Evolutionary conservation across 768 basidiomycete species (phyloP), one percentile per base, ranked within the genome.

Genomic region (Cystofilobasidium capitatum): DNA sequence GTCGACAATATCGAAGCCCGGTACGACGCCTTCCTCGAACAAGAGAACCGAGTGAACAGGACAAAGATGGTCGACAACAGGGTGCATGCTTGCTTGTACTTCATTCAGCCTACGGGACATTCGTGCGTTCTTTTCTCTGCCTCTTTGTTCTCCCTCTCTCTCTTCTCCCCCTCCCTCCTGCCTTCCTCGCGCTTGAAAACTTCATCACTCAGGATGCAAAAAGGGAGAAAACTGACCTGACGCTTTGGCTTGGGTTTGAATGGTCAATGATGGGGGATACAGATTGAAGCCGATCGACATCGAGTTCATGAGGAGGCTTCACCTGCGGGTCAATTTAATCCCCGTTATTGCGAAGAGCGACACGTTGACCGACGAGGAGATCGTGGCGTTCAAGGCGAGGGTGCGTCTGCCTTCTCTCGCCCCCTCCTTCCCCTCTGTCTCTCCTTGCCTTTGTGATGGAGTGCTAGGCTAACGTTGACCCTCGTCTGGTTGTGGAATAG

Each of bases 321-420:
- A 97, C 78, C 91, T 88, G 72, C 91, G 89, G 78, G 96, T 99
- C 80, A 99, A 99, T 81, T 81, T 99, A 73, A 98, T 99, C 72
- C 96, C 96, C 65, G 85, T 99, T 76, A 98, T 99, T 73, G 96
- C 96, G 69, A 99, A 99, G 81, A 86, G 91, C 12, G 96, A 99
- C 77, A 98, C 96, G 37, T 77, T 99, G 80, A 98, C 96, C 16
- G 93, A 98, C 73, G 92, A 97, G 71, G 96, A 98, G 79, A 84
- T 97, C 71, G 79, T 82, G 10, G 83, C 88, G 61, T 98, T 98
- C 84, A 99, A 99, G 81, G 85, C 87, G 71, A 81, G 96, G 75
- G 92, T 93, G 77, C 69, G 83, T 71, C 55, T n/a, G n/a, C n/a
- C n/a, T n/a, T n/a, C n/a, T n/a, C n/a, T n/a, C n/a, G n/a, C n/a